These are phyloP conservation scores for Monosporascus ibericus DNA, from an alignment of 2,329 filamentous ascomycete species.

Conservation along the genomic window DNA sequence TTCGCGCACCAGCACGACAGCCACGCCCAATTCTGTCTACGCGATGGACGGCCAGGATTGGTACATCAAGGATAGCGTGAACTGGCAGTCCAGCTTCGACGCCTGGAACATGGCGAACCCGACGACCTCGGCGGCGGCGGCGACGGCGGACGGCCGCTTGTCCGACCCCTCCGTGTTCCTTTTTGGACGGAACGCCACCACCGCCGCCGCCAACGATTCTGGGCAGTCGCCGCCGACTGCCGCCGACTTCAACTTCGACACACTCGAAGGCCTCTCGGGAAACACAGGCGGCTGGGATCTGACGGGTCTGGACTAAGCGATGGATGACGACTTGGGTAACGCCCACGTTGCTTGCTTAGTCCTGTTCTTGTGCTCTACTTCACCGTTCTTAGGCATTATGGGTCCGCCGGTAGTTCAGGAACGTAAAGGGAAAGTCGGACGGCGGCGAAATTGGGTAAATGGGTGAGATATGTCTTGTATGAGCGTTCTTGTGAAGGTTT, in stretches of 20 bases:
- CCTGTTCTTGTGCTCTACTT: no score
- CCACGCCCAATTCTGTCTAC: constrained; percentile 26
- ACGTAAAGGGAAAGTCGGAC: no score
- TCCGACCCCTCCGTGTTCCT: constrained; percentile 25
- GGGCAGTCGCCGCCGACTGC: constrained; percentile 11
- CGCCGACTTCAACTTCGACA: constrained; percentile 23
- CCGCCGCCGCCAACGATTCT: constrained; percentile 3
- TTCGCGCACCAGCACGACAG: constrained; percentile 7
- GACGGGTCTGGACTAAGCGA: constrained; percentile 17
- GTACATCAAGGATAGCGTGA: constrained; percentile 51
- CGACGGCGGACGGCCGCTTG: constrained; percentile 19
- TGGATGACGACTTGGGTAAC: no score
- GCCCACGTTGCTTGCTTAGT: no score
- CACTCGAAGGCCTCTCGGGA: constrained; percentile 17
- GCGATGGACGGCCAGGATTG: constrained; percentile 49
- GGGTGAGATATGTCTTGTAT: no score
- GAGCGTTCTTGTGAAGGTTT: no score
- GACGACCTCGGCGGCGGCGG: constrained; percentile 11
- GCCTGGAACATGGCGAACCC: constrained; percentile 38
- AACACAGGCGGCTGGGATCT: constrained; percentile 24
- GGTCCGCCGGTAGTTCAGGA: no score
- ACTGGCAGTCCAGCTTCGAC: constrained; percentile 53
- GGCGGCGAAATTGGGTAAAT: no score
- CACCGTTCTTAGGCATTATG: no score
- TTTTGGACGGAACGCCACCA: constrained; percentile 17